Base-by-base conservation (phyloP, 2,329 filamentous ascomycete genomes). In the Penicillium sp. region DNA sequence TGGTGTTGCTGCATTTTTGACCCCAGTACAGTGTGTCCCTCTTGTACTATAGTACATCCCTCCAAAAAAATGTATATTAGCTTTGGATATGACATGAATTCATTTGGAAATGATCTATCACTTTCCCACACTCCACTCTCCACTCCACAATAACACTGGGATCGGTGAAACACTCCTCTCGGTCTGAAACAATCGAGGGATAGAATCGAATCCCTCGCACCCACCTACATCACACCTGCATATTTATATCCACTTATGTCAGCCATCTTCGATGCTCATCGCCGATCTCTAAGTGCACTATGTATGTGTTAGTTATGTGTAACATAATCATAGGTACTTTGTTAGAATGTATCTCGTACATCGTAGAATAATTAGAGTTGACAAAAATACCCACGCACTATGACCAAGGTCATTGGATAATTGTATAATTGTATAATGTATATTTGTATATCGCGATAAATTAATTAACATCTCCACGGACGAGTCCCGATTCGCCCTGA, bases 1-100 rank as follows among this genome's bases (percentile, higher is more conserved):
- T 56, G 46, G 53, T 45, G 47, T 51, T 56, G 51, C 51, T 49
- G 54, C 48, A 56, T 54, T 57, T 47, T 21, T 54, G 35, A 54
- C 31, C 43, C 33, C 17, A 27, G 54, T 54, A 57, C 49, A 57
- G 49, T 42, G 31, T 50, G 35, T 41, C 42, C n/a, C 48, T 35
- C 25, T 57, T 57, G 55, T 57, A 57, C 50, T 29, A 57, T 57
- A 57, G 49, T 53, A 57, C 55, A 57, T 57, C 37, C 35, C 42
- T 41, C 48, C 31, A 13, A 51, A 46, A 53, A 57, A 54, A 54
- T 57, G 55, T 57, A 57, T 31, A 57, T 57, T 57, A 57, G 29
- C 27, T 50, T 51, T 54, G 50, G 50, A 54, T 31, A 47, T 21
- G 54, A 46, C 27, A 33, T 53, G 38, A 37, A 57, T 53, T 13